A percentile compares a stretch with the other conserved stretches of the same genome.
phyloP scores from a whole-genome alignment of 108 stramenopile species.

The Thalassiosira profunda region DNA sequence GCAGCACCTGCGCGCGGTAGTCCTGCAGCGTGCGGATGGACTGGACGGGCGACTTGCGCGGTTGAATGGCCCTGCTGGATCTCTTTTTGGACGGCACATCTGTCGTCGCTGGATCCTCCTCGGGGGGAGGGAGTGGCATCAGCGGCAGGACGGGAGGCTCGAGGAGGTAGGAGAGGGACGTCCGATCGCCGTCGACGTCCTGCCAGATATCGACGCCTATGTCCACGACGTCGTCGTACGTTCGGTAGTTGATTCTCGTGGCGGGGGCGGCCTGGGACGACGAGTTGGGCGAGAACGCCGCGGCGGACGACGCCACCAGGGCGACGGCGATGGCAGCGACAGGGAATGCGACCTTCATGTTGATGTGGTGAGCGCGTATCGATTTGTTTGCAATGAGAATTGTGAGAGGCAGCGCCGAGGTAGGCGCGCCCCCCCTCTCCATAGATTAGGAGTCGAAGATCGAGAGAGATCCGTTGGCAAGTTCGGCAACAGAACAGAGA shows the following conservation, averaged over 20 bases:
- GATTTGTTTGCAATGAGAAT: too few species aligned
- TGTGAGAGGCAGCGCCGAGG: too few species aligned
- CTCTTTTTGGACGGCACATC: conserved; percentile 7
- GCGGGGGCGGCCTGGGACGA: neutral
- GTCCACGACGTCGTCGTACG: neutral
- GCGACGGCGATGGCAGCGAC: neutral
- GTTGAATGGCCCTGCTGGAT: conserved; percentile 11
- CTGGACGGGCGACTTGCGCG: neutral
- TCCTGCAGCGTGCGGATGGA: neutral
- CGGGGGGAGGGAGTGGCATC: neutral
- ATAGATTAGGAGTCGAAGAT: too few species aligned
- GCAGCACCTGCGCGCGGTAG: neutral
- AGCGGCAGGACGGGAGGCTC: conserved; percentile 16
- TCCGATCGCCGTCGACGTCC: conserved; percentile 21
- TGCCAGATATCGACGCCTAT: conserved; percentile 4
- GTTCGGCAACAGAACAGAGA: too few species aligned
- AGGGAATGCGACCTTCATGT: too few species aligned
- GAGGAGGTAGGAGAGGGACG: conserved; percentile 13
- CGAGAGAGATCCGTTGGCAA: too few species aligned
- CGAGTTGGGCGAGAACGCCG: neutral
- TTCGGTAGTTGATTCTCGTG: neutral
- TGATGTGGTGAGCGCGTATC: too few species aligned
- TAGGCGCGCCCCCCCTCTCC: too few species aligned
- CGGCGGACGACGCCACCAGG: neutral
- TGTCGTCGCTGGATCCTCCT: neutral